Percentiles rank a stretch among this genome's conserved stretches.
phyloP scores from a whole-genome alignment of 2,329 filamentous ascomycete genomes.

The Zopfia rhizophila region DNA sequence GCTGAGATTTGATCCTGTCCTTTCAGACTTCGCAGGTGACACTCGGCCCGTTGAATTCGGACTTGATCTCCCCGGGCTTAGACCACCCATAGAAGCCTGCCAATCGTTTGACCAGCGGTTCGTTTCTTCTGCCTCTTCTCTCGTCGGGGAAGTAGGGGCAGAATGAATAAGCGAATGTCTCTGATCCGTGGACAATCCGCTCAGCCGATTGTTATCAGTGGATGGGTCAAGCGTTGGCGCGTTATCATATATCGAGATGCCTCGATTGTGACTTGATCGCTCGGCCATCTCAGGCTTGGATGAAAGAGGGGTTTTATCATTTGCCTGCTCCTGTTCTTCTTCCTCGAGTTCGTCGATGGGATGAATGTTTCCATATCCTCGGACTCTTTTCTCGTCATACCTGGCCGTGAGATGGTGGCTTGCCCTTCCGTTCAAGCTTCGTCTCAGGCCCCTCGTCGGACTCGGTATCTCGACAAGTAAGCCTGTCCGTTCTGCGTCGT shows the following conservation, averaged over 20 bases:
- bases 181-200: slow-evolving; percentile 14
- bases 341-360: slow-evolving; percentile 72
- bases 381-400: slow-evolving; percentile 61
- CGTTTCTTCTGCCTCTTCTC: slow-evolving; percentile 21
- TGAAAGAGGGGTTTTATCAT: slow-evolving; percentile 27
- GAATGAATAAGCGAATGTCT: slow-evolving; percentile 39
- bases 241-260: slow-evolving; percentile 38
- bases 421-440: slow-evolving; percentile 48
- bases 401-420: slow-evolving; percentile 51
- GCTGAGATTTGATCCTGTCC: slow-evolving; percentile 66
- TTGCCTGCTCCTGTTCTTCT: slow-evolving; percentile 55
- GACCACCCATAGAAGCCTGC: slow-evolving; percentile 22
- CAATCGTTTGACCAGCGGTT: slow-evolving; percentile 19
- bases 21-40: slow-evolving; percentile 64
- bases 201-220: slow-evolving; percentile 47
- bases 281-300: slow-evolving; percentile 39
- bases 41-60: slow-evolving; percentile 44
- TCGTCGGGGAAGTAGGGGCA: slow-evolving; percentile 32
- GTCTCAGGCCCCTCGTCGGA: slow-evolving; percentile 59
- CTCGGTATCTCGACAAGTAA: slow-evolving; percentile 60
- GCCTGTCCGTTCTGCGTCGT: slow-evolving; percentile 58
- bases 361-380: slow-evolving; percentile 66
- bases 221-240: slow-evolving; percentile 55
- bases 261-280: slow-evolving; percentile 20
- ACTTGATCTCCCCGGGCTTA: slow-evolving; percentile 24